Percentiles rank a stretch among this genome's conserved stretches.
Evolutionary conservation across 495 filamentous ascomycete species (phyloP).

Genomic region (Hyphodiscus hymeniophilus): DNA sequence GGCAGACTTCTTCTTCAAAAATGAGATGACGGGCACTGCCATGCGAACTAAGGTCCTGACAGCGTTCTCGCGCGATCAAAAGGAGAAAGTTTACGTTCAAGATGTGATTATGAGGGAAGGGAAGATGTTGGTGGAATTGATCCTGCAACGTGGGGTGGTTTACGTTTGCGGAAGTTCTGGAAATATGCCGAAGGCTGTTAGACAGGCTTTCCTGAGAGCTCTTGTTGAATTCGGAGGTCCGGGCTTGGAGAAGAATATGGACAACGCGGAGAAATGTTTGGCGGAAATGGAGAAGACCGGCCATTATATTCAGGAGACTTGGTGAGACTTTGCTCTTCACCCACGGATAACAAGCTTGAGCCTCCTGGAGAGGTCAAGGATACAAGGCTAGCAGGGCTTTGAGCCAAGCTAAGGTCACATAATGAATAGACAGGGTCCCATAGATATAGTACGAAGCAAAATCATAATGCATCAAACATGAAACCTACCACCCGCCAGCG

Average conservation of each 20-base stretch:
- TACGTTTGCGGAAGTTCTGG: constrained; percentile 80
- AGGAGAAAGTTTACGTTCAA: constrained; percentile 82
- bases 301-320: constrained; percentile 73
- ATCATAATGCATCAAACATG: too few relatives aligned
- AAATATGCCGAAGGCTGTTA: constrained; percentile 82
- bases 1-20: constrained; percentile 71
- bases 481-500: too few relatives aligned
- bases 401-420: too few relatives aligned
- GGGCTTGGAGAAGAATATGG: neutral
- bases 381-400: too few relatives aligned
- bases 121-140: constrained; percentile 44
- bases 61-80: constrained; percentile 77
- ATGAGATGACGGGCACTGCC: constrained; percentile 53
- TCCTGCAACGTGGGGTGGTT: constrained; percentile 48
- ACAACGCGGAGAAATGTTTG: constrained; percentile 49
- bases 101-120: constrained; percentile 62
- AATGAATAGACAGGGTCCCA: too few relatives aligned
- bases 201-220: constrained; percentile 69
- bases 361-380: neutral
- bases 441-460: too few relatives aligned
- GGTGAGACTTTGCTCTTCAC: constrained; percentile 38
- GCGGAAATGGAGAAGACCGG: constrained; percentile 57
- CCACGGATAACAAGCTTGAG: neutral
- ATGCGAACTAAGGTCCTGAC: constrained; percentile 48
- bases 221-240: constrained; percentile 30